Evolutionary conservation across 1,284 basidiomycete species (phyloP), one percentile per base, ranked within the genome.

Genomic region (Ustilago vetiveriae): DNA sequence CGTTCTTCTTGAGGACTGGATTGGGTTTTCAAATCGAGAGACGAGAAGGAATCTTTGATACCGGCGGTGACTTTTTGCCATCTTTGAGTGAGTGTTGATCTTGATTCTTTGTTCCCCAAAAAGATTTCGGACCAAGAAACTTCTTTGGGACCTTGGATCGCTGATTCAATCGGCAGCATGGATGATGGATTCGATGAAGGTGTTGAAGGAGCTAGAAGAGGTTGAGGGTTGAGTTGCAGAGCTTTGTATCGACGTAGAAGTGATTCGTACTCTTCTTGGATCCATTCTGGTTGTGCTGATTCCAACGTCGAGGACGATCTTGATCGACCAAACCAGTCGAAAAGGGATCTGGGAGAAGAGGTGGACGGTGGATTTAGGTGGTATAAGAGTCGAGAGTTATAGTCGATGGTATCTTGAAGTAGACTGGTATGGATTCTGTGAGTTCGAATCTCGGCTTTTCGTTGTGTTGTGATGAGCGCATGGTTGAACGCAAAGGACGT

Each of bases 401-500:
- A 64, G 13, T 38, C 46, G 39, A 71, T 51, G 1, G 63, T 58
- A 6, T 71, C 62, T 4, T 50, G 19, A 0, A 71, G 51, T 0
- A 71, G 49, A 6, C 40, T 0, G 14, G 39, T 40, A 26, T 33
- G 56, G n/a, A 70, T 45, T 1, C 56, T 55, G 24, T 62, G 57
- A 2, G 19, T 22, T 6, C 62, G 47, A 0, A 38, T 1, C 6
- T 66, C 42, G 14, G 62, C 41, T 30, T 54, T 44, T 16, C 67
- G 60, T 26, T 65, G 52, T 1, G 68, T 66, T 21, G 53, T 41
- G 24, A 71, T 47, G 24, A 71, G 46, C 1, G 57, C 53, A 27
- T 71, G 62, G 54, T 71, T 71, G 54, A 71, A 71, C 2, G 68
- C 68, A 29, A 71, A 58, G 10, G 62, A 66, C 0, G 68, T 70